Base-by-base conservation (phyloP, 129 eudicot genomes). In the Chrysanthemum seticuspe region DNA sequence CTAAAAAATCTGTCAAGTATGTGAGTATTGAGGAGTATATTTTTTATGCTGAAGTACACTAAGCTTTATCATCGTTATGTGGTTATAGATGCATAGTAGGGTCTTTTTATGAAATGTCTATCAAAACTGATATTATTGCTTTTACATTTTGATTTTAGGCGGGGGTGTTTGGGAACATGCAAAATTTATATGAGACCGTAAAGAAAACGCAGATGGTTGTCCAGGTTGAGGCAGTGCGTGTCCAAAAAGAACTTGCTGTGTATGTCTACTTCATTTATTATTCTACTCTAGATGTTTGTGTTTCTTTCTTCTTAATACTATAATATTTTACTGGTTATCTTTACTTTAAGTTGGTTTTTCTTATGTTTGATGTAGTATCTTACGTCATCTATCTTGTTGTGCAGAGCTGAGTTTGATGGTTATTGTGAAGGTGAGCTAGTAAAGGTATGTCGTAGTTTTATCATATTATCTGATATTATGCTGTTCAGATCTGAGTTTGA, bases 371-470 rank as follows among this genome's bases (percentile, higher is more conserved):
- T 56, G 14, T 11, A 1, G n/a, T 76, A n/a, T 52, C 8, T 68
- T 40, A 60, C 51, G 18, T 18, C 70, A 48, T 40, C 61, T 50
- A n/a, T 73, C 47, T 71, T 71, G 45, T n/a, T 50, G 77, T 80
- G 79, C 89, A 91, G 96, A 81, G 96, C 97, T 23, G 97, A 91
- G 77, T 91, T 91, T 83, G 97, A 91, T 86, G 97, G 97, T 25
- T 91, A 91, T 66, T 91, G 97, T 79, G 92, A 91, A 76, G 92
- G 88, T 10, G 97, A 88, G 78, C 88, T 91, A 58, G 84, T 91
- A 55, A 91, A 91, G 97, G 97, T 91, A 80, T 59, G 80, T 18
- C 34, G 4, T 29, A 29, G 13, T 47, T 68, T 36, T 57, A 13
- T n/a, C 31, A 54, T 58, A 65, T 53, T 18, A 10, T 47, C 67